These are phyloP conservation scores for Ogataea haglerorum DNA, from an alignment of 805 yeast species.

Conservation along the genomic window DNA sequence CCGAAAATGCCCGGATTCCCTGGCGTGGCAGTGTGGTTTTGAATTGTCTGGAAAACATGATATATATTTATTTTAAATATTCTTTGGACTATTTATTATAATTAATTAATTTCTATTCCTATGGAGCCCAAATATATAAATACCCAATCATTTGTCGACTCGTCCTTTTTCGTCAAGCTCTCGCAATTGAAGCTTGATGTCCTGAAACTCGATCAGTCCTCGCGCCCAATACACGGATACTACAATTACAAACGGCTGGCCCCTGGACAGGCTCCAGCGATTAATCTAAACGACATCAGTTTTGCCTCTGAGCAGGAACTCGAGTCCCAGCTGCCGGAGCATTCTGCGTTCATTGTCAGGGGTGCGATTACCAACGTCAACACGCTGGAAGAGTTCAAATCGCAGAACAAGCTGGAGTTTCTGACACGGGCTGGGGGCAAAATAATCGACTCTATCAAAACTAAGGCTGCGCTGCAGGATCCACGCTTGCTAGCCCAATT, in stretches of 20 bases:
- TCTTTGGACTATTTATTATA: neutral
- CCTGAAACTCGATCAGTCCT: slow-evolving; percentile 57
- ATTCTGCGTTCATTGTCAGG: slow-evolving; percentile 22
- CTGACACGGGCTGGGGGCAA: slow-evolving; percentile 38
- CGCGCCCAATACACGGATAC: slow-evolving; percentile 41
- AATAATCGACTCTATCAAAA: slow-evolving; percentile 27
- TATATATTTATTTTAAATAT: neutral
- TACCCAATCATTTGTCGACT: slow-evolving; percentile 72
- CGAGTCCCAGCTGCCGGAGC: slow-evolving; percentile 16
- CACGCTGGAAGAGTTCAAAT: slow-evolving; percentile 82
- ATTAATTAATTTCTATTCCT: too few relatives aligned
- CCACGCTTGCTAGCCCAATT: slow-evolving; percentile 44
- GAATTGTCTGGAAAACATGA: slow-evolving; percentile 15
- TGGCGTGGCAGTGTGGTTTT: slow-evolving; percentile 3
- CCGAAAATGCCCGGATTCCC: slow-evolving; percentile 1
- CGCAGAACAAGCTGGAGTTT: slow-evolving; percentile 57
- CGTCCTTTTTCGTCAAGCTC: slow-evolving; percentile 79
- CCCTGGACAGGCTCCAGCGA: slow-evolving; percentile 30
- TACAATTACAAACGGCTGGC: slow-evolving; percentile 31
- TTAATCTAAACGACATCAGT: slow-evolving; percentile 32
- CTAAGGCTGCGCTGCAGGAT: slow-evolving; percentile 34
- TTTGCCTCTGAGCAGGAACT: slow-evolving; percentile 24
- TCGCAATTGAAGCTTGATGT: slow-evolving; percentile 71
- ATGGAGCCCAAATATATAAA: slow-evolving; percentile 40
- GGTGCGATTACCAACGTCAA: slow-evolving; percentile 59